phyloP scores from a whole-genome alignment of 306 rosid species.

The Dicorynia guianensis region DNA sequence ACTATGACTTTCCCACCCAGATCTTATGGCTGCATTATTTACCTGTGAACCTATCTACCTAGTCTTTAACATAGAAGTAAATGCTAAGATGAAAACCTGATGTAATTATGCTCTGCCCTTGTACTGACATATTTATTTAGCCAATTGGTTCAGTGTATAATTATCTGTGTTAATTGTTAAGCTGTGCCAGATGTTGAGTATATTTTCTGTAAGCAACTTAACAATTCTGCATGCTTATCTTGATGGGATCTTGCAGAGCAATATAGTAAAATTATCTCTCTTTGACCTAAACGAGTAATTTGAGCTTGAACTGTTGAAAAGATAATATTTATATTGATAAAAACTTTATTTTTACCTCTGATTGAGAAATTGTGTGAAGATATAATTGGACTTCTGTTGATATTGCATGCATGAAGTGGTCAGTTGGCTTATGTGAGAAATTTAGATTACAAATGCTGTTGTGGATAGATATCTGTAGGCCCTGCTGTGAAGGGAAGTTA shows the following conservation, averaged over 20 bases:
- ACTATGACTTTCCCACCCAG: background rate
- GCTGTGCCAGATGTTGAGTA: background rate
- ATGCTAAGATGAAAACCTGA: background rate
- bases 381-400: background rate
- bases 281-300: background rate
- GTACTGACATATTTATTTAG: background rate
- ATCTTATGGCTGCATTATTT: background rate
- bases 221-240: background rate
- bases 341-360: background rate
- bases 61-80: background rate
- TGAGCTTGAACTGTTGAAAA: background rate
- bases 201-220: background rate
- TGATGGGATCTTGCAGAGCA: background rate
- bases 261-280: background rate
- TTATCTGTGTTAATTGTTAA: conserved; percentile 8
- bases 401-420: background rate
- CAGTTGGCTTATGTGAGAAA: conserved; percentile 4
- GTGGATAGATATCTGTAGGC: no score
- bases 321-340: background rate
- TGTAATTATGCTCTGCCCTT: background rate
- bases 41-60: background rate
- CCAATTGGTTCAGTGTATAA: background rate
- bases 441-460: conserved; percentile 27
- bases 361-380: background rate
- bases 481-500: no score